A percentile compares a stretch with the other conserved stretches of the same genome.
Conservation (phyloP, 768 basidiomycete genomes). For the Mycena pura region DNA sequence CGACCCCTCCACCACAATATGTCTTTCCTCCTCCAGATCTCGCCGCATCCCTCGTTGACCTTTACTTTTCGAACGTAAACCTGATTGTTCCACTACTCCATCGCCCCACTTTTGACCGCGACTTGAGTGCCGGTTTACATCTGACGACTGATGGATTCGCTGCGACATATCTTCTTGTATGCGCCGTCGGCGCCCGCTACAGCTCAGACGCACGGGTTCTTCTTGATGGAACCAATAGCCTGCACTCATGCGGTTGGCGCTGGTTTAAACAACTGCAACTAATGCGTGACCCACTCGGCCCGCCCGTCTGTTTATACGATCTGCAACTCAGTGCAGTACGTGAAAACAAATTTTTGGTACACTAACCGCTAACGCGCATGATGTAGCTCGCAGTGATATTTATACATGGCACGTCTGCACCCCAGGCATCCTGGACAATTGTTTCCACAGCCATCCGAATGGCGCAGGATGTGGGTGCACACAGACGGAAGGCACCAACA, state of each 20-base stretch:
- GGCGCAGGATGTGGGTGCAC: slow-evolving; percentile 79
- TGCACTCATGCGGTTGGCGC: slow-evolving; percentile 62
- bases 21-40: slow-evolving; percentile 63
- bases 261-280: slow-evolving; percentile 72
- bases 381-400: slow-evolving; percentile 55
- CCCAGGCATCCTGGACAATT: slow-evolving; percentile 67
- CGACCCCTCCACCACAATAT: slow-evolving; percentile 35
- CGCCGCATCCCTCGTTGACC: slow-evolving; percentile 57
- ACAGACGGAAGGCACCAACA: slow-evolving; percentile 47
- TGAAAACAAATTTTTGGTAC: slow-evolving; percentile 29
- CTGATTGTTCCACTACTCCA: slow-evolving; percentile 71
- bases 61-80: slow-evolving; percentile 71
- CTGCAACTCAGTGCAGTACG: slow-evolving; percentile 72
- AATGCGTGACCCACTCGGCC: slow-evolving; percentile 63
- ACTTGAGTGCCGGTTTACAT: slow-evolving; percentile 57
- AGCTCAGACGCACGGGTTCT: slow-evolving; percentile 70
- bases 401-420: slow-evolving; percentile 53
- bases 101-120: slow-evolving; percentile 67
- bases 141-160: slow-evolving; percentile 53
- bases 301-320: slow-evolving; percentile 70
- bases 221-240: slow-evolving; percentile 50
- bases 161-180: slow-evolving; percentile 55
- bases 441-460: slow-evolving; percentile 73
- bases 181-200: slow-evolving; percentile 65
- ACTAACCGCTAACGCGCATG: background rate